Percentiles rank a stretch among this genome's conserved stretches.
phyloP scores from a whole-genome alignment of 2,329 filamentous ascomycete genomes.

The Aspergillus arachidicola region DNA sequence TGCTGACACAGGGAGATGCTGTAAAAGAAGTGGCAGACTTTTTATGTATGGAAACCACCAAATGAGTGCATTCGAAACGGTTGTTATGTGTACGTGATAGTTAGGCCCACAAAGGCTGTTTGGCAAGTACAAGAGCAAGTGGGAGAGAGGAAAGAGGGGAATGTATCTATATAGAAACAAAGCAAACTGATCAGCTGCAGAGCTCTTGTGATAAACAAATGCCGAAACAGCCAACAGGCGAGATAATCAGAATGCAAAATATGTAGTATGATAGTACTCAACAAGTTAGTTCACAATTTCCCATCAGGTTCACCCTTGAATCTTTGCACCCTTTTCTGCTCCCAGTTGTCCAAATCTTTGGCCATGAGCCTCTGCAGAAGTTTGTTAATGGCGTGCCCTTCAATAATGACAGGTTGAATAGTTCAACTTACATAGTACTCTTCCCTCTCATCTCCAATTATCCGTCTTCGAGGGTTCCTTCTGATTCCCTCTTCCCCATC shows the following conservation, averaged over 20 bases:
- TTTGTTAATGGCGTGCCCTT: not conserved
- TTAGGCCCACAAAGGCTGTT: not conserved
- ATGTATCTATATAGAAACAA: not conserved
- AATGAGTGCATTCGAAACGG: not conserved
- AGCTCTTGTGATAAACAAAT: not conserved
- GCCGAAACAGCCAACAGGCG: not conserved
- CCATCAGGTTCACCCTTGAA: constrained; percentile 90
- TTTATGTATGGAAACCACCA: not conserved
- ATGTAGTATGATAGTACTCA: not conserved
- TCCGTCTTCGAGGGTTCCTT: constrained; percentile 47
- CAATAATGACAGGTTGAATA: not conserved
- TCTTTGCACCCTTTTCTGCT: constrained; percentile 90
- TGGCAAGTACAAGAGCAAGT: not conserved
- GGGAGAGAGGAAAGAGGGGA: not conserved
- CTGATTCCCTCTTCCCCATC: constrained; percentile 76
- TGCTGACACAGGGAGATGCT: not conserved
- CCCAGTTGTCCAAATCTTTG: constrained; percentile 94
- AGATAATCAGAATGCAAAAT: not conserved
- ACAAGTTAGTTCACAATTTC: constrained; percentile 56
- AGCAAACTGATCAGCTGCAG: not conserved
- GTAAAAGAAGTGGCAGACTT: not conserved
- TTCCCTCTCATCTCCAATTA: constrained; percentile 46
- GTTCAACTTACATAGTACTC: constrained; percentile 49
- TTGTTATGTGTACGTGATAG: not conserved
- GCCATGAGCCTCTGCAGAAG: constrained; percentile 69